Conservation (phyloP, 805 yeast species). For the Saturnispora dispora region DNA sequence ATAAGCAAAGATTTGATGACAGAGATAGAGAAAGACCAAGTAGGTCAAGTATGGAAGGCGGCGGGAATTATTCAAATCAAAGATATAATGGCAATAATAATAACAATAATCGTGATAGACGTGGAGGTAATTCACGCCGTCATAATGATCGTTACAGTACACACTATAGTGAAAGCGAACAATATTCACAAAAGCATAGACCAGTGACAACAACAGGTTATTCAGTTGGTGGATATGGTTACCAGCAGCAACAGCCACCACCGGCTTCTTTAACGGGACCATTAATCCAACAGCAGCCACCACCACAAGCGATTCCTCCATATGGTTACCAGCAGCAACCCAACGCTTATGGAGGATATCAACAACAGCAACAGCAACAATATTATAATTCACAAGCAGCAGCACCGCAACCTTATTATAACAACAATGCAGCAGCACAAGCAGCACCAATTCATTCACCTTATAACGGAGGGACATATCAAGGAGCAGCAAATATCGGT, state of each 20-base stretch:
- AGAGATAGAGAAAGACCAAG: constrained; percentile 11
- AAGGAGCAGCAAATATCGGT: not conserved
- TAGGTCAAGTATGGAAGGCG: not conserved
- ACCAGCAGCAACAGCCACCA: constrained; percentile 3
- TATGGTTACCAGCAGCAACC: constrained; percentile 4
- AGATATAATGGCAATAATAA: constrained; percentile 8
- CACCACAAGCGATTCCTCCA: constrained; percentile 9
- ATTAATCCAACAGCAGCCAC: constrained; percentile 7
- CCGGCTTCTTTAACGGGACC: not conserved
- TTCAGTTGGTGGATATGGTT: not conserved
- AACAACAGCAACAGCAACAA: not conserved
- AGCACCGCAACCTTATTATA: constrained; percentile 4
- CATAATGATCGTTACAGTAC: constrained; percentile 8
- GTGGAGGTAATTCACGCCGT: constrained; percentile 15
- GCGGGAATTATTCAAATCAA: constrained; percentile 1
- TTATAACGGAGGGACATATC: constrained; percentile 15
- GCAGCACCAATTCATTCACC: constrained; percentile 12
- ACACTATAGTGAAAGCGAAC: constrained; percentile 5
- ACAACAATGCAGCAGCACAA: constrained; percentile 9
- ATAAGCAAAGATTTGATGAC: constrained; percentile 8
- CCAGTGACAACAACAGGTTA: not conserved
- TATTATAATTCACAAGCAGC: constrained; percentile 1
- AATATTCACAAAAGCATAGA: constrained; percentile 7
- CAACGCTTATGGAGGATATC: constrained; percentile 1
- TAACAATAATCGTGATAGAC: constrained; percentile 3